phyloP scores from a whole-genome alignment of 2,329 filamentous ascomycete genomes.

The Trichoderma koningiopsis region DNA sequence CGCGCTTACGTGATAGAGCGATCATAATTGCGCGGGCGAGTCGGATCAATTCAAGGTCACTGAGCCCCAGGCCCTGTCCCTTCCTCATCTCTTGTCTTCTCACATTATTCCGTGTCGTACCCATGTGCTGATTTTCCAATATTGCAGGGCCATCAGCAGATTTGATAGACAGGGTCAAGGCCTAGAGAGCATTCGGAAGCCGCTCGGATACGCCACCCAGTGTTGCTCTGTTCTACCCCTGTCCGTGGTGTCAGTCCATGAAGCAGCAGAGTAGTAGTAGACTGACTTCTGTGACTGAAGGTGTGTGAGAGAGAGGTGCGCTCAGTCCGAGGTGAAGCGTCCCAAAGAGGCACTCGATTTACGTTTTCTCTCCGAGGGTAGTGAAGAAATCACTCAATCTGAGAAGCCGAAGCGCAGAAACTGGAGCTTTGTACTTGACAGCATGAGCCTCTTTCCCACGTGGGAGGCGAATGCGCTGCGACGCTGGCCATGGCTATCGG shows the following conservation, averaged over 20 bases:
- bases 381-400: background rate
- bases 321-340: background rate
- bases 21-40: conserved; percentile 13
- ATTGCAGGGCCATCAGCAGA: conserved; percentile 23
- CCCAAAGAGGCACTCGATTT: background rate
- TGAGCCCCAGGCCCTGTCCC: conserved; percentile 1
- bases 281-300: background rate
- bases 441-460: conserved; percentile 10
- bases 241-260: background rate
- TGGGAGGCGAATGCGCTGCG: conserved; percentile 19
- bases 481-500: conserved; percentile 15
- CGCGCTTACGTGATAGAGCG: conserved; percentile 4
- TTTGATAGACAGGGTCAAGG: background rate
- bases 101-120: background rate
- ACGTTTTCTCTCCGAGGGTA: background rate
- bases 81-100: background rate
- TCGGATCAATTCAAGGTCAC: conserved; percentile 6
- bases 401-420: background rate
- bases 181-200: conserved; percentile 1
- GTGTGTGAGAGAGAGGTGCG: background rate
- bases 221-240: background rate
- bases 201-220: background rate
- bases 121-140: conserved; percentile 20
- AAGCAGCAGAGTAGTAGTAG: background rate
- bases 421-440: background rate